Conservation (phyloP, 352 stramenopile genomes). For the Globisporangium recalcitrans region DNA sequence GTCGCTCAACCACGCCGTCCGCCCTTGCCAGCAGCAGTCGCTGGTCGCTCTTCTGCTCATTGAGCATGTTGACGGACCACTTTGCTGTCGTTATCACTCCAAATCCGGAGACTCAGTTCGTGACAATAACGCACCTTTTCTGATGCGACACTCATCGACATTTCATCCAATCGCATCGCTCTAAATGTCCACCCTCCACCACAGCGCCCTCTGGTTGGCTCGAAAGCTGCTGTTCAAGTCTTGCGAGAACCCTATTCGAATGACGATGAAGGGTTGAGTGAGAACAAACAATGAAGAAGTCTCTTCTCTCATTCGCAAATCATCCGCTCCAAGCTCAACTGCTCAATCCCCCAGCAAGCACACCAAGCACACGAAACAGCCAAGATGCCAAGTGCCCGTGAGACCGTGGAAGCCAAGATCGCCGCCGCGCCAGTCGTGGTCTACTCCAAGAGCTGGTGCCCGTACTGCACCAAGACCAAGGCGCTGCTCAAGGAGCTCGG, state of each 20-base stretch:
- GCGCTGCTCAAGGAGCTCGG: constrained; percentile 48
- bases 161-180: neutral
- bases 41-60: no score
- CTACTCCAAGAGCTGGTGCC: constrained; percentile 95
- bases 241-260: neutral
- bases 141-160: neutral
- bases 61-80: constrained; percentile 8
- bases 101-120: neutral
- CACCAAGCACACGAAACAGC: no score
- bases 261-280: neutral
- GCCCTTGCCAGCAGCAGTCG: no score
- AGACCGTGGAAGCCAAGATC: constrained; percentile 65
- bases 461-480: constrained; percentile 88
- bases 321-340: neutral
- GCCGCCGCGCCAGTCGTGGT: constrained; percentile 49
- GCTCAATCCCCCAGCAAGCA: no score
- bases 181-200: no score
- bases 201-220: neutral
- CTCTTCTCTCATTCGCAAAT: constrained; percentile 12
- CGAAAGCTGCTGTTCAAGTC: neutral
- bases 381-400: constrained; percentile 53
- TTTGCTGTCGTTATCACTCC: neutral
- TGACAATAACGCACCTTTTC: neutral
- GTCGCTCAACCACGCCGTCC: neutral
- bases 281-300: no score